These are phyloP conservation scores for Macadamia tetraphylla DNA, from an alignment of 164 flowering plant species.

Conservation along the genomic window DNA sequence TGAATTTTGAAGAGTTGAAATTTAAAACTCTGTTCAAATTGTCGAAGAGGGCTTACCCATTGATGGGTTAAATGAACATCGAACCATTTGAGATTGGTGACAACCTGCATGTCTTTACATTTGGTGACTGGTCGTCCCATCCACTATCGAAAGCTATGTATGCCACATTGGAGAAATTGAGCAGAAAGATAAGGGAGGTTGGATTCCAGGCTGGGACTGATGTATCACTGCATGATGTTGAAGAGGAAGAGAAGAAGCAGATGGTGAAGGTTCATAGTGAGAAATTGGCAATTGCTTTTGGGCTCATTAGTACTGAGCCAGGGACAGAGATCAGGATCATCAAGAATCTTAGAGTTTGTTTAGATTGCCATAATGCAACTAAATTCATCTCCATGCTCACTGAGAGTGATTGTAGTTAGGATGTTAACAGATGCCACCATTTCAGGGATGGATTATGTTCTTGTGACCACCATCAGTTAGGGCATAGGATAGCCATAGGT, in stretches of 20 bases:
- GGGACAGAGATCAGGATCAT: slow-evolving; percentile 81
- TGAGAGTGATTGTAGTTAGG: slow-evolving; percentile 79
- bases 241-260: slow-evolving; percentile 91
- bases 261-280: slow-evolving; percentile 91
- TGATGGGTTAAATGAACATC: too few species aligned
- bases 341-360: slow-evolving; percentile 89
- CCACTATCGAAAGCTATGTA: slow-evolving; percentile 50
- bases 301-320: slow-evolving; percentile 64
- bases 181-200: slow-evolving; percentile 72
- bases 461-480: slow-evolving; percentile 36
- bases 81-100: too few species aligned
- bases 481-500: neutral
- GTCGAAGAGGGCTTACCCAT: too few species aligned
- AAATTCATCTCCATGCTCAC: slow-evolving; percentile 79
- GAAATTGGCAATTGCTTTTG: slow-evolving; percentile 90
- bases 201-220: slow-evolving; percentile 67
- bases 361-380: slow-evolving; percentile 89
- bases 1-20: too few species aligned
- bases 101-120: too few species aligned
- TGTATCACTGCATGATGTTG: slow-evolving; percentile 82
- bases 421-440: slow-evolving; percentile 92
- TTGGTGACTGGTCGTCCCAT: too few species aligned
- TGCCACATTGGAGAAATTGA: slow-evolving; percentile 54
- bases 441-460: slow-evolving; percentile 80
- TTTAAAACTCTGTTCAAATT: too few species aligned